Evolutionary conservation across 1,284 basidiomycete species (phyloP).

Genomic region (Gomphus sp.): DNA sequence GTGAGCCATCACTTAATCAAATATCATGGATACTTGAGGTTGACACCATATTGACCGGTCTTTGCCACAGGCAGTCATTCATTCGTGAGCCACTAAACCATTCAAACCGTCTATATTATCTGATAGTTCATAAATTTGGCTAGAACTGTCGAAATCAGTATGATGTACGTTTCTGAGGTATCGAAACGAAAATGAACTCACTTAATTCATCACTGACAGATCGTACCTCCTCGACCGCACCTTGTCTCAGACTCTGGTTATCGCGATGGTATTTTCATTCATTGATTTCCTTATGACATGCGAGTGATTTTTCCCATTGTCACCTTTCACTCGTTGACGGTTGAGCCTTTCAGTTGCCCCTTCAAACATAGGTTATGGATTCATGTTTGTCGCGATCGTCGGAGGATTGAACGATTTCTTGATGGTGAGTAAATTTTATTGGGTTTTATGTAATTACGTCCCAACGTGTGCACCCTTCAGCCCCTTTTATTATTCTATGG

Average conservation of each 20-base stretch:
- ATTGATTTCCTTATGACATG: not conserved
- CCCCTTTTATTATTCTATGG: slow-evolving; percentile 6
- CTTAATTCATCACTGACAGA: not conserved
- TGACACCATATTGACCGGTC: not conserved
- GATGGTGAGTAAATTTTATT: not conserved
- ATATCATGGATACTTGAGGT: no score
- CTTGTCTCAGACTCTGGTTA: not conserved
- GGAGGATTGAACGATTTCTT: slow-evolving; percentile 2
- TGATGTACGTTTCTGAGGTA: not conserved
- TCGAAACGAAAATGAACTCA: not conserved
- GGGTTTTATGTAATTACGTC: not conserved
- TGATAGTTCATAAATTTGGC: not conserved
- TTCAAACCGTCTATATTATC: not conserved
- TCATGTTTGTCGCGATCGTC: not conserved
- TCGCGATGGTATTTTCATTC: not conserved
- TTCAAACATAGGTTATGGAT: not conserved
- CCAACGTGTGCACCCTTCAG: not conserved
- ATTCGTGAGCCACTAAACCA: not conserved
- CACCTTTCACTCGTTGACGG: not conserved
- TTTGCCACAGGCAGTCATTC: not conserved
- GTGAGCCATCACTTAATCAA: not conserved
- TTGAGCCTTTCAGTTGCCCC: not conserved
- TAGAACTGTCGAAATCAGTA: slow-evolving; percentile 4
- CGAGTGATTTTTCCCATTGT: not conserved
- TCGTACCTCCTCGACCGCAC: not conserved